These are phyloP conservation scores for Puccinia novopanici DNA, from an alignment of 1,284 basidiomycete genomes.

Conservation along the genomic window DNA sequence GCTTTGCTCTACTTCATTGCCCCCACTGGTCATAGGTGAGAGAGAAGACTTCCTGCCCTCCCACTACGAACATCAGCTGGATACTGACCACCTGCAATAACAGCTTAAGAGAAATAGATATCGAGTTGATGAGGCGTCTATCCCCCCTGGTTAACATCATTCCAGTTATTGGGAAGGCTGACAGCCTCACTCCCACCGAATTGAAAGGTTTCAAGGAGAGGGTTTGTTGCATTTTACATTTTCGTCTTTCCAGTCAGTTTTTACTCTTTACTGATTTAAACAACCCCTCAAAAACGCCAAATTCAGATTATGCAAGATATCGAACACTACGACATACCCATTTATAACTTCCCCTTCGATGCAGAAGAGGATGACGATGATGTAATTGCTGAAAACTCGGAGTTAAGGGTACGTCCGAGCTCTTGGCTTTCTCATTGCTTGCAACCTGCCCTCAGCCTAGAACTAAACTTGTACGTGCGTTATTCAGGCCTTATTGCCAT, in stretches of 20 bases:
- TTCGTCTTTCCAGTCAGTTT: background rate
- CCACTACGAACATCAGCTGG: too few relatives aligned
- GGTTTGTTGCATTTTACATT: constrained; percentile 61
- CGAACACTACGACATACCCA: constrained; percentile 94
- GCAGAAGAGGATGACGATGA: constrained; percentile 78
- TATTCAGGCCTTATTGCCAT: constrained; percentile 78
- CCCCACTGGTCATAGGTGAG: constrained; percentile 74
- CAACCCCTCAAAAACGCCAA: background rate
- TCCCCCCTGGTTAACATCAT: constrained; percentile 98
- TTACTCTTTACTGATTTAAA: too few relatives aligned
- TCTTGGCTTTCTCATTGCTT: background rate
- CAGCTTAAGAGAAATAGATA: constrained; percentile 90
- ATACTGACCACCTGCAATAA: too few relatives aligned
- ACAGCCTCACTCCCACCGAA: constrained; percentile 87
- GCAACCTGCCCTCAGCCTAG: background rate
- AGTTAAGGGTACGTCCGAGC: constrained; percentile 54
- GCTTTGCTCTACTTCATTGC: constrained; percentile 98
- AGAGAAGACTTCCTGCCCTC: too few relatives aligned
- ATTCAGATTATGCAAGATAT: constrained; percentile 96
- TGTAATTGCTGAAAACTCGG: constrained; percentile 87
- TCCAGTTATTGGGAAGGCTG: constrained; percentile 96
- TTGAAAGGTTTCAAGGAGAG: constrained; percentile 94
- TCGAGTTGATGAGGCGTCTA: constrained; percentile 94
- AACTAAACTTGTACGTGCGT: too few relatives aligned
- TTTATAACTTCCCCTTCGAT: constrained; percentile 71